These are phyloP conservation scores for Polyporus arcularius DNA, from an alignment of 768 basidiomycete species.

Conservation along the genomic window DNA sequence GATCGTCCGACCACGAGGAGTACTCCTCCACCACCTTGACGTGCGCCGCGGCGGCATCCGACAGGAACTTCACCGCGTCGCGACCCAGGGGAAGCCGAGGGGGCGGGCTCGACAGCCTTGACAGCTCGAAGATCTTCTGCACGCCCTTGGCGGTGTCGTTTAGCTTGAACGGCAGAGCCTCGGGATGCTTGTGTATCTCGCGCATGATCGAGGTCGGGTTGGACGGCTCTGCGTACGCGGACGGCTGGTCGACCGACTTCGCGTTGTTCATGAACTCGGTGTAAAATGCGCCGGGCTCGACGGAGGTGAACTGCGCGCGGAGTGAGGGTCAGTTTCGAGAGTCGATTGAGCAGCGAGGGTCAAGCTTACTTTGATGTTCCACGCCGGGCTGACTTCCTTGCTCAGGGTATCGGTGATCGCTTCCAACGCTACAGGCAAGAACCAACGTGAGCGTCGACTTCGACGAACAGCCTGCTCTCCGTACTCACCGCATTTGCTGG, in stretches of 20 bases:
- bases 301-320: conserved; percentile 17
- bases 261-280: not conserved
- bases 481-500: conserved; percentile 21
- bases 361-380: conserved; percentile 47
- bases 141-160: conserved; percentile 23
- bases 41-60: conserved; percentile 4
- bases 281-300: conserved; percentile 25
- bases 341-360: not conserved
- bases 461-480: not conserved
- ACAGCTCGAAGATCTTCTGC: conserved; percentile 22
- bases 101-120: conserved; percentile 18
- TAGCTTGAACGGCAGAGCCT: not conserved
- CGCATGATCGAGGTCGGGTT: not conserved
- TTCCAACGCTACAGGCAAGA: conserved; percentile 25
- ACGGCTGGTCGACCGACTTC: conserved; percentile 3
- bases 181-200: not conserved
- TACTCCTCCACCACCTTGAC: conserved; percentile 16
- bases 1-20: conserved; percentile 17
- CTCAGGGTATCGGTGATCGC: conserved; percentile 40
- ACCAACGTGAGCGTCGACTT: not conserved
- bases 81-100: conserved; percentile 22
- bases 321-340: not conserved
- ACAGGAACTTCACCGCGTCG: conserved; percentile 6
- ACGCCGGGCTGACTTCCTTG: conserved; percentile 44
- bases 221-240: conserved; percentile 18